These are phyloP conservation scores for Meyerozyma guilliermondii DNA, from an alignment of 1,139 yeast species.

Conservation along the genomic window DNA sequence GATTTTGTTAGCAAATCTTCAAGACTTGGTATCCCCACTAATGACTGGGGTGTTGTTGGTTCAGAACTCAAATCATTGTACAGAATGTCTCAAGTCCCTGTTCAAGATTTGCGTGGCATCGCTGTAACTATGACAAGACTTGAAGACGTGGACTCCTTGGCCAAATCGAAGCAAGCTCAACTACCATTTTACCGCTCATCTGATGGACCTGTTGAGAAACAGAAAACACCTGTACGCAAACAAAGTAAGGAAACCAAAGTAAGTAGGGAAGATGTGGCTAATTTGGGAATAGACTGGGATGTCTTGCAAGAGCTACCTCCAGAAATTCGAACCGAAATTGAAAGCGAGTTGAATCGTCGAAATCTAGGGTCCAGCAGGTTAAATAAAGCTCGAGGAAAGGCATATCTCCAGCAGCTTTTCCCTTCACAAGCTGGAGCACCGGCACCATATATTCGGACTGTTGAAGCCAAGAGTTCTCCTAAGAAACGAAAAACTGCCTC, in stretches of 20 bases:
- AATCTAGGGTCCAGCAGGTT: background rate
- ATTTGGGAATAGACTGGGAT: conserved; percentile 41
- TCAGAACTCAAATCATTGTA: conserved; percentile 56
- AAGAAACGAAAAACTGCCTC: conserved; percentile 7
- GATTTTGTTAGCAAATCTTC: conserved; percentile 58
- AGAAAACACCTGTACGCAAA: background rate
- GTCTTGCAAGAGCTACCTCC: conserved; percentile 50
- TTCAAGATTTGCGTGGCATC: conserved; percentile 71
- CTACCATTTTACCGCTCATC: conserved; percentile 27
- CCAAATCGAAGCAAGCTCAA: conserved; percentile 33
- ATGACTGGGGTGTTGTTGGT: conserved; percentile 56
- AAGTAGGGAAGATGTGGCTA: background rate
- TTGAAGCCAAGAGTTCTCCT: conserved; percentile 24
- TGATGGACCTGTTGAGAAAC: conserved; percentile 5
- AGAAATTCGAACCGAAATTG: conserved; percentile 47
- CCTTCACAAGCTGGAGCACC: conserved; percentile 27
- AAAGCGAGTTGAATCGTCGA: conserved; percentile 36
- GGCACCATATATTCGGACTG: conserved; percentile 31
- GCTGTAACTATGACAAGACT: conserved; percentile 64
- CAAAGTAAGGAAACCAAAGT: background rate
- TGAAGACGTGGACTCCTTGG: conserved; percentile 29
- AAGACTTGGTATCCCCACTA: conserved; percentile 58
- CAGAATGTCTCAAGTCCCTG: conserved; percentile 54
- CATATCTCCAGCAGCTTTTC: conserved; percentile 37
- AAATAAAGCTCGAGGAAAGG: conserved; percentile 20